phyloP scores from a whole-genome alignment of 768 basidiomycete genomes.

The Cystofilobasidium bisporidii region DNA sequence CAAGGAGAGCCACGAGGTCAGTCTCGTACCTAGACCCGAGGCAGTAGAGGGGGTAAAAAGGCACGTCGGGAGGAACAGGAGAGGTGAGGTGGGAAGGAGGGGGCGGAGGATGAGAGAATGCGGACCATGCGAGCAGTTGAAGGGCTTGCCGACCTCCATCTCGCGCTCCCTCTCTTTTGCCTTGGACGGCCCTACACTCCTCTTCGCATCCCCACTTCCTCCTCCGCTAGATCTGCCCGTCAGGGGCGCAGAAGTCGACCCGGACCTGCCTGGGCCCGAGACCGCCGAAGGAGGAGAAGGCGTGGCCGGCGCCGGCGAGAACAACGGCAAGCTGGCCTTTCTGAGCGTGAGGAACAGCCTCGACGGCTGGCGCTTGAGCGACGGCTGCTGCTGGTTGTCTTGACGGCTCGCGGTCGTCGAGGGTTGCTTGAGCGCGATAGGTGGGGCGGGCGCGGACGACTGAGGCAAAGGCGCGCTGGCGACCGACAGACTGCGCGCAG shows the following conservation, averaged over 20 bases:
- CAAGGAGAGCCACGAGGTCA: too few relatives aligned
- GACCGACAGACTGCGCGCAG: too few relatives aligned
- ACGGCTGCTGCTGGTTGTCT: too few relatives aligned
- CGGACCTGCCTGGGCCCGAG: too few relatives aligned
- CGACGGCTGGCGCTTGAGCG: not conserved
- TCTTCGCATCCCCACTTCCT: too few relatives aligned
- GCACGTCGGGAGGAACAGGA: not conserved
- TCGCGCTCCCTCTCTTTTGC: too few relatives aligned
- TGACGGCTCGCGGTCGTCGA: not conserved
- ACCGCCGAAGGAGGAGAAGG: not conserved
- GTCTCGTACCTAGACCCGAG: too few relatives aligned
- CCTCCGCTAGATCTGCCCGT: not conserved
- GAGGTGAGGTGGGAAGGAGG: not conserved
- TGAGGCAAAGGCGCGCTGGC: too few relatives aligned
- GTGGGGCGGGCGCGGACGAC: not conserved
- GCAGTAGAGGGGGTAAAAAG: too few relatives aligned
- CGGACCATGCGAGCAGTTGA: not conserved
- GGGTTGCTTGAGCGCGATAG: not conserved
- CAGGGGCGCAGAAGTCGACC: not conserved
- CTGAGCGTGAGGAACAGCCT: not conserved
- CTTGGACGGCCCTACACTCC: too few relatives aligned
- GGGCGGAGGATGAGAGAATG: not conserved
- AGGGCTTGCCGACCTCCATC: not conserved
- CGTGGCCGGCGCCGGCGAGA: not conserved
- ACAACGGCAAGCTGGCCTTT: not conserved